Evolutionary conservation across 169 alveolate genomes (phyloP), one percentile per base, ranked within the genome.

Genomic region (Babesia ovata): DNA sequence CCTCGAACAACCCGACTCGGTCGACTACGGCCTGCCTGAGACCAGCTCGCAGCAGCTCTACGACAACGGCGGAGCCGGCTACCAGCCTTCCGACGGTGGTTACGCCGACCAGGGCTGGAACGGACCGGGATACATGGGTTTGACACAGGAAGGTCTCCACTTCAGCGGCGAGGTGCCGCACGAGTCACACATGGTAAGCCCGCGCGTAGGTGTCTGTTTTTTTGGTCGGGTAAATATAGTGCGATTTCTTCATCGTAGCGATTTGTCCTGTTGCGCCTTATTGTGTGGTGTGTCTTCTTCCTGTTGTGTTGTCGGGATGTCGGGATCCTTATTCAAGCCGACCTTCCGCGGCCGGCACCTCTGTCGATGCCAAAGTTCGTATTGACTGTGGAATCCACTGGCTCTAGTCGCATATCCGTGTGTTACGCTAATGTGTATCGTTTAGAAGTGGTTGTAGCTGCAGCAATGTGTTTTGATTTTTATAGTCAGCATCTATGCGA

Each of bases 101-200:
- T 72, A 29, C 21, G 29, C 63, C 17, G 87, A 79, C 24, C 87
- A 79, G 66, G 75, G 52, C 11, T 79, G 87, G 87, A 54, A 29
- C 14, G 21, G 53, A 2, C 10, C 84, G 13, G 70, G 79, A 4
- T 79, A 79, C 63, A 58, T 79, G 65, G 48, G 60, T 19, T 63
- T 79, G 70, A 12, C 74, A 0, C 81, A 79, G 24, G 87, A 79
- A 16, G 76, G 67, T 24, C 59, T 79, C 21, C 74, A 75, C 33
- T 75, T 67, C 42, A 79, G 71, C 50, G 70, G 74, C n/a, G 87
- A 79, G 36, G 69, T 79, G 21, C n/a, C 73, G 12, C 82, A 50
- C 22, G 87, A 79, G 29, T 28, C 87, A n/a, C 75, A 70, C 46
- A 53, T 63, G 74, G 70, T 65, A 57, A 12, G 83, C 45, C 29